phyloP scores from a whole-genome alignment of 306 rosid species.

The Datisca glomerata region DNA sequence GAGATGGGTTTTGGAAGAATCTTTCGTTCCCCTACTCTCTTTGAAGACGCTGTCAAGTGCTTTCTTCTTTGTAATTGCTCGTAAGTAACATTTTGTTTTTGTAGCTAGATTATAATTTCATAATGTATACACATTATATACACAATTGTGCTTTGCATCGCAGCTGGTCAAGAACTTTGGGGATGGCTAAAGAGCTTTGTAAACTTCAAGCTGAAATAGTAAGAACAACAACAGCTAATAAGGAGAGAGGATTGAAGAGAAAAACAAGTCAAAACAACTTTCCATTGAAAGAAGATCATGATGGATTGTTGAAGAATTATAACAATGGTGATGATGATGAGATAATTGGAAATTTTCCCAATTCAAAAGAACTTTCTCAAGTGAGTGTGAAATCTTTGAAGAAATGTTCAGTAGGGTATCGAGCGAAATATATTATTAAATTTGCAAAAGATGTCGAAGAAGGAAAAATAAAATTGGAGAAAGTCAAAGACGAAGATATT shows the following conservation, averaged over 20 bases:
- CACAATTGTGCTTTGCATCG: too few species aligned
- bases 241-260: not conserved
- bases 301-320: too few species aligned
- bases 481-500: not conserved
- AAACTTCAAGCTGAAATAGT: constrained; percentile 4
- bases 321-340: too few species aligned
- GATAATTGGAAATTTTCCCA: constrained; percentile 19
- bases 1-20: constrained; percentile 11
- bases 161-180: constrained; percentile 19
- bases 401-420: constrained; percentile 8
- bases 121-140: not conserved
- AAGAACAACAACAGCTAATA: not conserved
- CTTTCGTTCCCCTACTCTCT: constrained; percentile 19
- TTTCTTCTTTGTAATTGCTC: constrained; percentile 20
- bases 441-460: constrained; percentile 11
- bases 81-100: constrained; percentile 5
- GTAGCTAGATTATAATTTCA: not conserved
- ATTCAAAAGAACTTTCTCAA: constrained; percentile 8
- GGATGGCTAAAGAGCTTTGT: constrained; percentile 16
- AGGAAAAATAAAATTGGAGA: constrained; percentile 3
- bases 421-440: constrained; percentile 6
- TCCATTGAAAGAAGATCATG: too few species aligned
- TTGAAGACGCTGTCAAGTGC: constrained; percentile 25
- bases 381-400: not conserved
- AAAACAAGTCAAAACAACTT: too few species aligned